These are phyloP conservation scores for Solanum aculeatissimum DNA, from an alignment of 305 asterid genomes.

Conservation along the genomic window DNA sequence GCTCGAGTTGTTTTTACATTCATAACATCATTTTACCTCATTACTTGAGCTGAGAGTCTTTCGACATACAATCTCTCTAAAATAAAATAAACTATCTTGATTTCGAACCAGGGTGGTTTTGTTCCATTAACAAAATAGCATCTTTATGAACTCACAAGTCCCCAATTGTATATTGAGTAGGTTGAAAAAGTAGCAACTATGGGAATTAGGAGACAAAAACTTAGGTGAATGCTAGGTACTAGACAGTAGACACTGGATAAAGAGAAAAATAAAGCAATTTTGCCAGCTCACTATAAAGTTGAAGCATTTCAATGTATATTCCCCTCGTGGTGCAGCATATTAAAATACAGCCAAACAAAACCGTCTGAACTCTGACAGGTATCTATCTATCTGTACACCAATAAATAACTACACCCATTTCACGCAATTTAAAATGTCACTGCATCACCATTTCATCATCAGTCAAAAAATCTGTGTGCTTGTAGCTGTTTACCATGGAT, in stretches of 20 bases:
- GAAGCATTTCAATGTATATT: not conserved
- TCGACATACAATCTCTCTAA: rapidly evolving
- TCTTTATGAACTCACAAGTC: not conserved
- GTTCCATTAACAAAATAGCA: not conserved
- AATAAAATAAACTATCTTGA: not conserved
- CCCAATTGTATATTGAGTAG: not conserved
- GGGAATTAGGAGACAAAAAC: not conserved
- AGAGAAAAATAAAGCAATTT: not conserved
- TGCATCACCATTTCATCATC: not conserved
- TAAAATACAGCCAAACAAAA: not conserved
- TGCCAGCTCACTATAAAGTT: not conserved
- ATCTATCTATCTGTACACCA: not conserved
- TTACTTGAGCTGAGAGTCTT: not conserved
- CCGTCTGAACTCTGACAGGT: not conserved
- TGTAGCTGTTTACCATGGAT: not conserved
- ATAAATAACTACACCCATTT: not conserved
- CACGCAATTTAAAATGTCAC: not conserved
- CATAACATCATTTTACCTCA: not conserved
- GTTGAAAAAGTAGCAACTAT: not conserved
- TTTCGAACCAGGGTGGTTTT: not conserved
- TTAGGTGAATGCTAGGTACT: not conserved
- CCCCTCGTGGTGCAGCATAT: not conserved
- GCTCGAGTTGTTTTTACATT: not conserved
- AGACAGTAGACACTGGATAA: not conserved
- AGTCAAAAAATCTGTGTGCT: not conserved